These are phyloP conservation scores for Dalechampia spathulata DNA, from an alignment of 441 rosid genomes.

Conservation along the genomic window DNA sequence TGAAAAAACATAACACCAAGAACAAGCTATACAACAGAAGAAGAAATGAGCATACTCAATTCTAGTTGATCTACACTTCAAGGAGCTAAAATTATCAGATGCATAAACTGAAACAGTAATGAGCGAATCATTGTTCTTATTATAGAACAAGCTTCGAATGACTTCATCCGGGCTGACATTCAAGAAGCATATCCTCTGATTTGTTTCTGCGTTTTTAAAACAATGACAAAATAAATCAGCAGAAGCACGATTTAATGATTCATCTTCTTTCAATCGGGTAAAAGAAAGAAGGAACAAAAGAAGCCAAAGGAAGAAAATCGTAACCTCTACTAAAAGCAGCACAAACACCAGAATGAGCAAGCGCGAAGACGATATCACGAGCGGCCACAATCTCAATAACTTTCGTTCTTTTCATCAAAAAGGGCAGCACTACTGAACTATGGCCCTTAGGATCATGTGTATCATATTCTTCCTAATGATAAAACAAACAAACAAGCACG, in stretches of 20 bases:
- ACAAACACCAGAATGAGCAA: conserved; percentile 92
- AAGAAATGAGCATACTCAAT: conserved; percentile 42
- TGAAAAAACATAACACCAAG: not conserved
- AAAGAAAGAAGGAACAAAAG: not conserved
- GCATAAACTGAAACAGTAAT: conserved; percentile 90
- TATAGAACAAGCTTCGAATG: conserved; percentile 70
- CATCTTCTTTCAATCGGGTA: not conserved
- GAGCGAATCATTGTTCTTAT: conserved; percentile 83
- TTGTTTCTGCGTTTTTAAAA: conserved; percentile 45
- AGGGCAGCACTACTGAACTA: conserved; percentile 61
- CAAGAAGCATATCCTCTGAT: conserved; percentile 64
- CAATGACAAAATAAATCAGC: not conserved
- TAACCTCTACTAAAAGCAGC: conserved; percentile 92
- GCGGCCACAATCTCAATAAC: conserved; percentile 96
- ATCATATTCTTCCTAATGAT: conserved; percentile 74
- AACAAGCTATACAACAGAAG: not conserved
- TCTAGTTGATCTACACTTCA: conserved; percentile 81
- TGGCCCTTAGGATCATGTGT: conserved; percentile 94
- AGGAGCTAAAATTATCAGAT: conserved; percentile 75
- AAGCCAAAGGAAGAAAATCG: not conserved
- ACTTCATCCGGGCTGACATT: conserved; percentile 84
- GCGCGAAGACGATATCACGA: conserved; percentile 90
- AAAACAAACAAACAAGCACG: conserved; percentile 1
- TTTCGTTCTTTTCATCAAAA: conserved; percentile 84
- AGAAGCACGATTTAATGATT: no score